Evolutionary conservation across 139 green algal genomes (phyloP), one percentile per base, ranked within the genome.

Genomic region (Chlorella ohadii): DNA sequence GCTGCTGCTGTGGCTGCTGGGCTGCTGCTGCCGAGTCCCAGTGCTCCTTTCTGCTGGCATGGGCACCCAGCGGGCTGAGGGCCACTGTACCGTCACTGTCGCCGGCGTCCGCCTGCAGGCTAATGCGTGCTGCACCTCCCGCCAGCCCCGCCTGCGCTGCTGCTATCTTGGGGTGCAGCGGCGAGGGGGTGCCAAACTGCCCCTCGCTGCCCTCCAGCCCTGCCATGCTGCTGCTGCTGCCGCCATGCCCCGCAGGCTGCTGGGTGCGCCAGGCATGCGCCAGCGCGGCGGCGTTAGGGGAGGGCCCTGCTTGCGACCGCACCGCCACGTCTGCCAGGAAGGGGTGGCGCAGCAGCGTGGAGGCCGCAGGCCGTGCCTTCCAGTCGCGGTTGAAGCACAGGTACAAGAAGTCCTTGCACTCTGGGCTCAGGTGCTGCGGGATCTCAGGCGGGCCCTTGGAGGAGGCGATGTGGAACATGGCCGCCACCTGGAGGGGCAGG

Each of bases 401-500:
- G 68, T 93, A 90, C 66, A 99, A 85, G 85, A 99, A 99, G 84
- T 99, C 96, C 38, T 89, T 91, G 59, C 90, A 96, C 39, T 98
- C 93, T 1, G 86, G 59, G 0, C 91, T 95, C 9, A 99, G 89
- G 13, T 94, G 79, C n/a, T 94, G 89, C 2, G 95, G 94, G 63
- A 97, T 91, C 19, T 90, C 74, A 7, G 97, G 97, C 13, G 92
- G 92, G 33, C 92, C 94, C 63, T 93, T 94, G 47, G 92, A 93
- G 28, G 87, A 92, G 1, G 96, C 95, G 22, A 99, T 98, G 79
- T 98, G 94, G 89, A 97, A 98, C 87, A 99, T 94, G 11, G 95
- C 96, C 27, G 92, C 89, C 68, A 94, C 86, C 90, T 93, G 89
- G 33, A 80, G 17, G 27, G 27, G n/a, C n/a, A n/a, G n/a, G n/a